Base-by-base conservation (phyloP, 1,284 basidiomycete genomes). In the Cerrena zonata region DNA sequence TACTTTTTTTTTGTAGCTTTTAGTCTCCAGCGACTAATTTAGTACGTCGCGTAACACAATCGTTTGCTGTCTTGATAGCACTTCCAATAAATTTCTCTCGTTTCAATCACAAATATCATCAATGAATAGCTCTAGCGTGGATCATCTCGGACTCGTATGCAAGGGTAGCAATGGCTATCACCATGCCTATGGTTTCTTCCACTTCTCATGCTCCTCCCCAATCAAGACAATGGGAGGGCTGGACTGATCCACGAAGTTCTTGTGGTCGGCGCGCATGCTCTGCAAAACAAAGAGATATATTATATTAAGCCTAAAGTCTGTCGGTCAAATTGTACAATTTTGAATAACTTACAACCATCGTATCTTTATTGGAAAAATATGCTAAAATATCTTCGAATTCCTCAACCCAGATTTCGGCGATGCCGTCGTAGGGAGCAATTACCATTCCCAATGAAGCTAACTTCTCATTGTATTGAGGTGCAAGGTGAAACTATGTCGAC, bases 381-480 rank as follows among this genome's bases (percentile, higher is more conserved):
- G 49, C 43, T 13, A 50, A 34, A 13, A 50, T 5, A 37, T 50
- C 49, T 34, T 50, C 49, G 30, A 50, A 10, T 24, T 45, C 45
- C 11, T 50, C 49, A 42, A 50, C 49, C 11, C 19, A 45, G 23
- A 50, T 22, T 21, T 50, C 49, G 4, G 49, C 49, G 13, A 26
- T 42, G 25, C 49, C 49, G 43, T 50, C 49, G 34, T 34, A 50
- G 3, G 49, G 49, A n/a, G 49, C 49, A 38, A 50, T 50, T 10
- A 25, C 3, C 3, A 50, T 18, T 5, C 49, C 49, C 4, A 26
- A 5, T 3, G 7, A 18, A 7, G 41, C 49, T 22, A 50, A 19
- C n/a, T 13, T 24, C 15, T 44, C 41, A n/a, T 25, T 45, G n/a
- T 18, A 27, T 21, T 41, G 30, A 15, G 19, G 21, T 11, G 42